These are phyloP conservation scores for Cercospora zeina DNA, from an alignment of 2,329 filamentous ascomycete genomes.

Conservation along the genomic window DNA sequence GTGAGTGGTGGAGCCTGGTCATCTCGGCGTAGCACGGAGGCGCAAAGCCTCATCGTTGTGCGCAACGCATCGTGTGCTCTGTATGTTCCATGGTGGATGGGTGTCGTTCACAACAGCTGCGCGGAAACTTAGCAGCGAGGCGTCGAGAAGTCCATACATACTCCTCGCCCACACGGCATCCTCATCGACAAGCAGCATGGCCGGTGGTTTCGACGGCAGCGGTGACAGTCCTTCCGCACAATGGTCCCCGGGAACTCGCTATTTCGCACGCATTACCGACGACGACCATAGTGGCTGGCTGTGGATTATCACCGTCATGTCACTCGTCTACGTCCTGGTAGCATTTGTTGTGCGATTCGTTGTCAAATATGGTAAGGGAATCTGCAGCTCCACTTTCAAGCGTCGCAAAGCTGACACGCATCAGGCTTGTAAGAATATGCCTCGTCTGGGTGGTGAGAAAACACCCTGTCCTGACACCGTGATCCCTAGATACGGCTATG, in stretches of 20 bases:
- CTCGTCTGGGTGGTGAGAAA: not conserved
- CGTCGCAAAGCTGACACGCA: not conserved
- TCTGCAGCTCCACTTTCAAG: not conserved
- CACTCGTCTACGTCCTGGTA: conserved; percentile 27
- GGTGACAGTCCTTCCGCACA: conserved; percentile 3
- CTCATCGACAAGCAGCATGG: conserved; percentile 1
- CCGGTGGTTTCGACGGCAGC: not conserved
- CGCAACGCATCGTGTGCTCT: not conserved
- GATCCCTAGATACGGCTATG: conserved; percentile 29
- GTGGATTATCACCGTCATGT: conserved; percentile 28
- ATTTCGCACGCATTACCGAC: conserved; percentile 25
- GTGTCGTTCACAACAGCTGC: not conserved
- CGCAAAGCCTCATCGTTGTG: conserved; percentile 1
- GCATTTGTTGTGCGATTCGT: conserved; percentile 26
- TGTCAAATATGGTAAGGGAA: conserved; percentile 27
- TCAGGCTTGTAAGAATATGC: not conserved
- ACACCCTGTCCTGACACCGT: not conserved
- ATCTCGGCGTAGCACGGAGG: not conserved
- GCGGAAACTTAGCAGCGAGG: not conserved
- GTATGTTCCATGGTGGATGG: not conserved
- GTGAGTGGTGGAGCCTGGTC: not conserved
- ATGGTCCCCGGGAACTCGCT: conserved; percentile 26
- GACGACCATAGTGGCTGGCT: conserved; percentile 28
- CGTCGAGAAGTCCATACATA: not conserved
- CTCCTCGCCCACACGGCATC: not conserved